Percentiles rank a stretch among this genome's conserved stretches.
phyloP scores from a whole-genome alignment of 805 yeast species.

The Cyberlindnera mrakii region DNA sequence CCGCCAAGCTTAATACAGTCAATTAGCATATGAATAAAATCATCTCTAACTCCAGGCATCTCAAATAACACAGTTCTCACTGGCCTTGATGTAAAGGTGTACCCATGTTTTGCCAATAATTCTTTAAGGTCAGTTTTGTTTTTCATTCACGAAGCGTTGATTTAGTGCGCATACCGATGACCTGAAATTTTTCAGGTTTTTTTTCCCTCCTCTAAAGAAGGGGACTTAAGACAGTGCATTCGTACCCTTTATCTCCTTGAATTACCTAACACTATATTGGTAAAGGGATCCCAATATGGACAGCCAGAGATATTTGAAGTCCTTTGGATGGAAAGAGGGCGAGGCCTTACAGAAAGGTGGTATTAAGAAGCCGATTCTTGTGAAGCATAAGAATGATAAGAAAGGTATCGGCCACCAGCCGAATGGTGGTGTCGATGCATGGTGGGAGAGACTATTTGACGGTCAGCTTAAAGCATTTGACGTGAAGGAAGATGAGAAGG shows the following conservation, averaged over 20 bases:
- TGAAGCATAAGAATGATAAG: conserved; percentile 83
- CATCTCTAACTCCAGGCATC: too few species aligned
- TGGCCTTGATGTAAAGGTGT: too few species aligned
- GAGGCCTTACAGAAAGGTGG: conserved; percentile 80
- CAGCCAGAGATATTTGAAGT: conserved; percentile 61
- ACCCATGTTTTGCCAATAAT: not conserved
- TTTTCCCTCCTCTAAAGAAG: not conserved
- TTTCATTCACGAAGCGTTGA: not conserved
- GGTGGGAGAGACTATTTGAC: conserved; percentile 98
- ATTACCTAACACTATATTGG: too few species aligned
- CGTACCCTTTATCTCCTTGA: too few species aligned
- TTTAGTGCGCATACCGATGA: conserved; percentile 1
- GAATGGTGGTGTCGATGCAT: conserved; percentile 59
- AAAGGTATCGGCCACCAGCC: conserved; percentile 81
- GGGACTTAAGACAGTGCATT: too few species aligned
- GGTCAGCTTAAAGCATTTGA: conserved; percentile 82
- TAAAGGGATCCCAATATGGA: conserved; percentile 44
- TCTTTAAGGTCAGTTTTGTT: not conserved
- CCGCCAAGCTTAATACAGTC: too few species aligned
- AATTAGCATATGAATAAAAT: too few species aligned
- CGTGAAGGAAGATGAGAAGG: conserved; percentile 32
- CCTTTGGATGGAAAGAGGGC: conserved; percentile 92
- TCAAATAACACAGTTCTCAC: too few species aligned
- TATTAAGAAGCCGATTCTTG: conserved; percentile 75
- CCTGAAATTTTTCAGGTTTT: conserved; percentile 1